Conservation (phyloP, 2,329 filamentous ascomycete species). For the Aspergillus sp. region DNA sequence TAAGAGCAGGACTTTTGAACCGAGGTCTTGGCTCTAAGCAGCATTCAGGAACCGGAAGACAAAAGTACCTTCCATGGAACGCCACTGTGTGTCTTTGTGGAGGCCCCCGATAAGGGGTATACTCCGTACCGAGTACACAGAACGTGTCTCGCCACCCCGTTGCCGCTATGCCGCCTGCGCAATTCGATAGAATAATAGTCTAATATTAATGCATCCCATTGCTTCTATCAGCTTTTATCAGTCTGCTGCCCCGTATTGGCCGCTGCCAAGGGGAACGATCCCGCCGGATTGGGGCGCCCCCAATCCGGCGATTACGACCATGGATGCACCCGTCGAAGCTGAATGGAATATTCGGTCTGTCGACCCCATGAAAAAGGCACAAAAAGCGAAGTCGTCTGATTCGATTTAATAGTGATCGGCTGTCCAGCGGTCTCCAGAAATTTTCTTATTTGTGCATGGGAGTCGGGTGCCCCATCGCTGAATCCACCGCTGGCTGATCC, state of each 20-base stretch:
- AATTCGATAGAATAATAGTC: too few species aligned
- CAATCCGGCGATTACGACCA: background rate
- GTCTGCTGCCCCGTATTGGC: background rate
- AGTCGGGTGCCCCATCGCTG: too few species aligned
- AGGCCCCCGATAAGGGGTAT: background rate
- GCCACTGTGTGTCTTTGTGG: background rate
- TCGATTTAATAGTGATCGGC: background rate
- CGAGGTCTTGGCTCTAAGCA: background rate
- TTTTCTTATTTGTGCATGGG: too few species aligned
- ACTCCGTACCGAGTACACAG: background rate
- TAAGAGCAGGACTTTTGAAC: background rate
- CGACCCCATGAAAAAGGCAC: background rate
- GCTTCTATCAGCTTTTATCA: background rate
- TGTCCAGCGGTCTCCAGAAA: background rate
- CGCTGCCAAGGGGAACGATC: too few species aligned
- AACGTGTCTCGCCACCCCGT: background rate
- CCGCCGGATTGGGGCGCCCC: background rate
- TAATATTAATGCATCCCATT: background rate
- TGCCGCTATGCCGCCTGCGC: too few species aligned
- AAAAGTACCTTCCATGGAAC: background rate
- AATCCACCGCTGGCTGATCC: too few species aligned
- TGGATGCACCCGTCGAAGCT: background rate
- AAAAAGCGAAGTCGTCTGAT: background rate
- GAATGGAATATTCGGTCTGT: background rate
- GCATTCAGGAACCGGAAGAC: background rate